A percentile compares a stretch with the other conserved stretches of the same genome.
Conservation (phyloP, 495 filamentous ascomycete genomes). For the Tuber calosporum region DNA sequence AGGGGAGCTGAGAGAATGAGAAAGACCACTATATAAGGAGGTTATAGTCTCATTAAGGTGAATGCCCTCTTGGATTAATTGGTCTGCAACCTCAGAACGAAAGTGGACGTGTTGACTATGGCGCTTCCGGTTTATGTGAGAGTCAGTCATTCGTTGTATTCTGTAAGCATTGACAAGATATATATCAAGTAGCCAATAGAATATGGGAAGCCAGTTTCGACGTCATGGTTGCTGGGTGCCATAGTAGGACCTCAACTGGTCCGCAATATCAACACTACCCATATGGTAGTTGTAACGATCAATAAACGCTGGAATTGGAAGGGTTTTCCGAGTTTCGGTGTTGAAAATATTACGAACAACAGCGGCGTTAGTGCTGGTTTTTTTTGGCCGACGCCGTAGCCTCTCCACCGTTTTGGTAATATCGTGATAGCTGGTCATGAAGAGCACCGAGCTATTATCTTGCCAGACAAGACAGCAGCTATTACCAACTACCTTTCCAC, state of each 20-base stretch:
- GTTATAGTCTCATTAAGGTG: not conserved
- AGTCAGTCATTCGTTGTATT: not conserved
- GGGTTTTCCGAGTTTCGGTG: not conserved
- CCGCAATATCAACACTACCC: too few relatives aligned
- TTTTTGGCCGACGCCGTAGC: too few relatives aligned
- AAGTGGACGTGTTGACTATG: too few relatives aligned
- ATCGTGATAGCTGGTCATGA: too few relatives aligned
- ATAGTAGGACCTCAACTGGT: constrained; percentile 32
- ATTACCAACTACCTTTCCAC: not conserved
- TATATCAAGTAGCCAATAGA: constrained; percentile 39
- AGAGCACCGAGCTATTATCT: constrained; percentile 8
- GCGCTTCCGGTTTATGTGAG: too few relatives aligned
- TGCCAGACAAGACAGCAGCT: constrained; percentile 7
- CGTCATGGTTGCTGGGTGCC: constrained; percentile 18
- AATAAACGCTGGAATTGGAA: constrained; percentile 10
- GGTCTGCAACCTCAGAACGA: too few relatives aligned
- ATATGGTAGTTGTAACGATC: constrained; percentile 37
- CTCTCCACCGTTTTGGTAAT: too few relatives aligned
- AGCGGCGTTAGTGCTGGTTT: too few relatives aligned
- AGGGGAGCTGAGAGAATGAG: too few relatives aligned
- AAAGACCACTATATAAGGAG: not conserved
- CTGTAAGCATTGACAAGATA: constrained; percentile 16
- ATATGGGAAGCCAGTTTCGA: constrained; percentile 31
- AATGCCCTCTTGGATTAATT: not conserved
- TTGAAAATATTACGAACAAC: too few relatives aligned